Base-by-base conservation (phyloP, 2,329 filamentous ascomycete species). In the Celoporthe dispersa region DNA sequence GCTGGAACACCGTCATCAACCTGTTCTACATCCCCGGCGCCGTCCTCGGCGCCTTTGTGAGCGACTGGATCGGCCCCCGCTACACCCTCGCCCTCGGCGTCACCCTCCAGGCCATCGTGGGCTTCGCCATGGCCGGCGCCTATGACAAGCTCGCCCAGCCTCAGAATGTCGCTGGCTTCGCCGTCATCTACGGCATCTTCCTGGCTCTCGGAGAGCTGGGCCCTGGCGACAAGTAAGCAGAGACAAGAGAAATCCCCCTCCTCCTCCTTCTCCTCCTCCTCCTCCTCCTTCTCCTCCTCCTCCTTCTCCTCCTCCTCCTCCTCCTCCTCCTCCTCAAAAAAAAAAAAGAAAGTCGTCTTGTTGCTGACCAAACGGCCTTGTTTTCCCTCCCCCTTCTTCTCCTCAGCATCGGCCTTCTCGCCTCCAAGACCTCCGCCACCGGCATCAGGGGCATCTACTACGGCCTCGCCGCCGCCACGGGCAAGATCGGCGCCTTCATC, bases 1-100 rank as follows among this genome's bases (percentile, higher is more conserved):
- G 94, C 55, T 97, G 94, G 94, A 94, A 93, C 77, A 94, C 92
- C 0, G 86, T 97, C 57, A 89, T 97, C 82, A 97, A 96, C 79
- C 83, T 94, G 72, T 97, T 97, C 80, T 97, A 97, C 80, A 86
- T 97, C 64, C 94, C 94, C 0, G 94, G 94, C 1, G 92, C 93
- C 33, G 84, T 94, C 66, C 80, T 92, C 3, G 94, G 94, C 28
- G 92, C 93, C 0, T 92, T 92, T 68, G 82, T 92, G 8, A 91
- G 90, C 35, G 94, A 98, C 80, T 89, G 86, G 82, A 82, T 97
- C 65, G 94, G 94, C 0, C 94, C 94, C 0, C 90, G 91, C 69
- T 88, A 91, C 74, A 91, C 92, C 1, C 84, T 98, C 0, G 88
- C 88, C 2, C 79, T 90, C 12, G 93, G 93, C 19, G 92, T 97